Conservation (phyloP, 345 rosid species). For the Kernera saxatilis region DNA sequence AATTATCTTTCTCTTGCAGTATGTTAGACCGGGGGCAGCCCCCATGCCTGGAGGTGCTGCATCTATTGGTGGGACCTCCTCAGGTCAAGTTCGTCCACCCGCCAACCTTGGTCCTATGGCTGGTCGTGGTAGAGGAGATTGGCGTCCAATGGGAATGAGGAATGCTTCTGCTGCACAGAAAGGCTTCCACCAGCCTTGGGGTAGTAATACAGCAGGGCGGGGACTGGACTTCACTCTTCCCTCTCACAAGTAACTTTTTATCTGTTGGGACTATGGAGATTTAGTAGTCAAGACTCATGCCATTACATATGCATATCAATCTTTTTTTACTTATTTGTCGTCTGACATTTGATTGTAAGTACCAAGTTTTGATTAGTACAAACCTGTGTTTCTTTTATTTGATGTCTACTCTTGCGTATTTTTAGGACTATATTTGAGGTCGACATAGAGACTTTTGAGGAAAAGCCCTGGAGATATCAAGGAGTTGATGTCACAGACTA, state of each 20-base stretch:
- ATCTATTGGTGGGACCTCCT: slow-evolving; percentile 47
- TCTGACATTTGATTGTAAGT: background rate
- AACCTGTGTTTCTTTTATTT: slow-evolving; percentile 7
- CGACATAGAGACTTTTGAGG: slow-evolving; percentile 90
- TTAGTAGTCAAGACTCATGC: background rate
- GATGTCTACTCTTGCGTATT: slow-evolving; percentile 5
- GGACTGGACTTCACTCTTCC: slow-evolving; percentile 95
- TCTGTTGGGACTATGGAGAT: slow-evolving; percentile 11
- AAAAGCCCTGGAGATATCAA: slow-evolving; percentile 96
- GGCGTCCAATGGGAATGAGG: slow-evolving; percentile 79
- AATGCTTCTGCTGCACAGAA: slow-evolving; percentile 66
- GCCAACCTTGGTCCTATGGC: slow-evolving; percentile 48
- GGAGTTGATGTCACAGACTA: slow-evolving; percentile 71
- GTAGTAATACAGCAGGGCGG: slow-evolving; percentile 61
- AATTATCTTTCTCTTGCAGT: slow-evolving; percentile 54
- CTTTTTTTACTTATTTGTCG: background rate
- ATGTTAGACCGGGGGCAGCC: slow-evolving; percentile 94
- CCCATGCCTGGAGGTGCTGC: slow-evolving; percentile 64
- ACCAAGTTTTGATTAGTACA: background rate
- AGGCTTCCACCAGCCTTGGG: slow-evolving; percentile 69
- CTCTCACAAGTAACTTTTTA: slow-evolving; percentile 77
- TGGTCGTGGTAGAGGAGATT: slow-evolving; percentile 97
- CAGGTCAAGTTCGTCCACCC: slow-evolving; percentile 81
- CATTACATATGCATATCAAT: background rate
- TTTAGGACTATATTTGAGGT: slow-evolving; percentile 96